These are phyloP conservation scores for Moringa oleifera DNA, from an alignment of 345 rosid species.

Conservation along the genomic window DNA sequence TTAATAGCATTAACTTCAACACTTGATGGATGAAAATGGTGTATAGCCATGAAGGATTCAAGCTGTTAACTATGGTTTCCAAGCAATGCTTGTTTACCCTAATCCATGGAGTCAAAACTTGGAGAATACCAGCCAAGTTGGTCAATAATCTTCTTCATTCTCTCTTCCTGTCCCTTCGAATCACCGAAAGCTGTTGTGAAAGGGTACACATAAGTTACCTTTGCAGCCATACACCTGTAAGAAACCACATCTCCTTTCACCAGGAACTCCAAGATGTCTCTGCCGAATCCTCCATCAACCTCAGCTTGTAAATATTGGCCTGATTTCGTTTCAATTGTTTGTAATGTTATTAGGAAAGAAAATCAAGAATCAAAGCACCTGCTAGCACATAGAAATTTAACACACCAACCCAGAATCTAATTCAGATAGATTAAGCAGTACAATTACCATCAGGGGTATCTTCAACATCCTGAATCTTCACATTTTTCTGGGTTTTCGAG, in stretches of 20 bases:
- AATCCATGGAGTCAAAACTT: conserved; percentile 73
- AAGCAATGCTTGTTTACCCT: conserved; percentile 1
- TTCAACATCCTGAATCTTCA: conserved; percentile 45
- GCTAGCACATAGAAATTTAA: background rate
- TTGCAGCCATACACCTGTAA: conserved; percentile 71
- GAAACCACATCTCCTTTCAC: conserved; percentile 73
- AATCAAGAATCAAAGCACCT: too few species aligned
- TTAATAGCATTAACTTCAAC: background rate
- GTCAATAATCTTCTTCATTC: conserved; percentile 58
- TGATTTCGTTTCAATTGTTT: conserved; percentile 19
- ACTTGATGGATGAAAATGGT: conserved; percentile 1
- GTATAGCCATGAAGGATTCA: background rate
- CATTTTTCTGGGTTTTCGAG: conserved; percentile 63
- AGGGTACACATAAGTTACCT: conserved; percentile 82
- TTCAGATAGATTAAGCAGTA: too few species aligned
- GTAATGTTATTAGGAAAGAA: background rate
- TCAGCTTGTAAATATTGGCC: conserved; percentile 74
- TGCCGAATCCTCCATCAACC: conserved; percentile 70
- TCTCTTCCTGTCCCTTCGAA: conserved; percentile 78
- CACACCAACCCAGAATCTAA: too few species aligned
- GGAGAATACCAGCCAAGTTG: conserved; percentile 84
- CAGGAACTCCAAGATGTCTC: conserved; percentile 75
- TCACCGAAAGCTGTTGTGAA: conserved; percentile 91
- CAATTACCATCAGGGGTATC: conserved; percentile 67
- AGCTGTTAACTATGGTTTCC: background rate